These are phyloP conservation scores for Brasenia schreberi DNA, from an alignment of 164 flowering plant species.

Conservation along the genomic window DNA sequence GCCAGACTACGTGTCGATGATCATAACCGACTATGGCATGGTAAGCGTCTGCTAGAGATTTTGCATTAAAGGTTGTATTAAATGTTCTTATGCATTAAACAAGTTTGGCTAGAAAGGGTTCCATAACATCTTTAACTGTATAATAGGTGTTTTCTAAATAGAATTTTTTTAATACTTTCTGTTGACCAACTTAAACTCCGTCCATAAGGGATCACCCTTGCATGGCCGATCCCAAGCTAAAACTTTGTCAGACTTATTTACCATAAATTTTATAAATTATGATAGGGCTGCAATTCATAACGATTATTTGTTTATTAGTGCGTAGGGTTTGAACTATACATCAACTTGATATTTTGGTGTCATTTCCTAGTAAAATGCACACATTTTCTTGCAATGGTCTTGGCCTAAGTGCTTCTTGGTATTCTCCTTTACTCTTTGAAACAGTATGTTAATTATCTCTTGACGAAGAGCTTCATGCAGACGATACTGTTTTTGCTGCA, in stretches of 20 bases:
- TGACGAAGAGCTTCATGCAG: no score
- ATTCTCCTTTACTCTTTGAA: not conserved
- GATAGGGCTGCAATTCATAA: no score
- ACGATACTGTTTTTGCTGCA: constrained; percentile 11
- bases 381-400: not conserved
- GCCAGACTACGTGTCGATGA: constrained; percentile 84
- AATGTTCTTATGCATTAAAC: not conserved
- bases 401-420: not conserved
- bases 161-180: no score
- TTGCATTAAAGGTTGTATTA: no score
- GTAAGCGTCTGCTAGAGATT: constrained; percentile 25
- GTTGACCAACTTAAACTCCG: not conserved
- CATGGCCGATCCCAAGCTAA: no score
- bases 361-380: not conserved
- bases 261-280: no score
- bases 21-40: constrained; percentile 94
- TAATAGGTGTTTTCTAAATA: no score
- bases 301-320: no score
- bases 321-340: not conserved
- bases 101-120: not conserved
- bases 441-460: not conserved
- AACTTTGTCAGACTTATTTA: no score
- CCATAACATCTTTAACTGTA: no score
- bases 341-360: not conserved
- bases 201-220: no score